Evolutionary conservation across 495 filamentous ascomycete species (phyloP).

Genomic region (Achaetomiella virescens): DNA sequence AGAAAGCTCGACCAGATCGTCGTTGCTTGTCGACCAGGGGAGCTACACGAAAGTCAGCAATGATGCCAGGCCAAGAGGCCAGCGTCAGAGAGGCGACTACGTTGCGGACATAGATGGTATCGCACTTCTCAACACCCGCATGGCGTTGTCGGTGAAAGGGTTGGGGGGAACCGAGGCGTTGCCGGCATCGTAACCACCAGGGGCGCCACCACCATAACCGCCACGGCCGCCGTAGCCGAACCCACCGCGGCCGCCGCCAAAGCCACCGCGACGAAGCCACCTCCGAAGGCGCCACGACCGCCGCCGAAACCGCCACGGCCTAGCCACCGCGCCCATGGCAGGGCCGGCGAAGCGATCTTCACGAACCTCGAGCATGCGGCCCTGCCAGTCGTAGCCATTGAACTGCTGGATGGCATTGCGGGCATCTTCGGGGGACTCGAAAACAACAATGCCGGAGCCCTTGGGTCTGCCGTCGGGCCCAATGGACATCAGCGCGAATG

Average conservation of each 20-base stretch:
- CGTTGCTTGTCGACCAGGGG: conserved; percentile 98
- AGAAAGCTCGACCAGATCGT: conserved; percentile 95
- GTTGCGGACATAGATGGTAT: conserved; percentile 92
- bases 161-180: conserved; percentile 66
- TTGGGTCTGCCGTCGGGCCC: conserved; percentile 90
- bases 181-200: conserved; percentile 38
- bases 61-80: neutral
- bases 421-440: conserved; percentile 89
- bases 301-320: conserved; percentile 51
- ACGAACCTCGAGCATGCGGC: conserved; percentile 84
- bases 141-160: conserved; percentile 91
- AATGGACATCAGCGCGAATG: conserved; percentile 94
- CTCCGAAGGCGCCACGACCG: conserved; percentile 53
- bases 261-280: conserved; percentile 41
- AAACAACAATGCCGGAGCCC: conserved; percentile 94
- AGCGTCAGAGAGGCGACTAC: conserved; percentile 50
- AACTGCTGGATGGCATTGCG: conserved; percentile 94
- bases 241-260: conserved; percentile 29
- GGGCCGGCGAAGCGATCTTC: conserved; percentile 88
- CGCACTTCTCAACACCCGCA: conserved; percentile 73
- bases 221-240: conserved; percentile 44
- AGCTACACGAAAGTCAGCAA: conserved; percentile 52
- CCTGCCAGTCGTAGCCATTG: conserved; percentile 99
- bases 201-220: conserved; percentile 35
- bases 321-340: conserved; percentile 49